Evolutionary conservation across 495 filamentous ascomycete species (phyloP), one percentile per base, ranked within the genome.

Genomic region (Patellaria atrata): DNA sequence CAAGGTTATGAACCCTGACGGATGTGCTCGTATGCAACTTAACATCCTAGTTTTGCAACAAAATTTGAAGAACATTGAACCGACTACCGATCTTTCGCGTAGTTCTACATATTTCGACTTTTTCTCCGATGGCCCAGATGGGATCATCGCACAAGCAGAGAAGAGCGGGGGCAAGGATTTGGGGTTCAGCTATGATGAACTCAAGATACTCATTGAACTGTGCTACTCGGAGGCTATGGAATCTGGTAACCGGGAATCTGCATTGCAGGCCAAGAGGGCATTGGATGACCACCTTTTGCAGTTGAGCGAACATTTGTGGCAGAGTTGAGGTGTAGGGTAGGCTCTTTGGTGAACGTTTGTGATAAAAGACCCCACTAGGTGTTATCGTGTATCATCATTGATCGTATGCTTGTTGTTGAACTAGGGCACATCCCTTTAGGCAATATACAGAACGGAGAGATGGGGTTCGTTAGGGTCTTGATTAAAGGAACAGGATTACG

Each of bases 21-120:
- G 91, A 11, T 81, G 75, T 42, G 67, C 72, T 14, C 69, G 83
- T 5, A 79, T 96, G 64, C 77, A 82, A 47, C 68, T 94, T 19
- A 91, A 96, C 50, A 82, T 96, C 28, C 64, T 92, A 6, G 89
- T 97, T 29, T 60, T 97, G 19, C 86, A 94, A 51, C 91, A 96
- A 46, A 93, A 93, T 44, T 67, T 97, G 33, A 91, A 86, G 57
- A 89, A 89, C 35, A 77, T 97, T 39, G 83, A 82, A 52, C 60
- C 55, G 29, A 39, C 6, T 12, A 45, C 38, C 3, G 67, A 71
- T 22, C 67, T 96, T 22, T 65, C 65, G 0, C 64, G 77, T 26
- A 79, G 80, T 7, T 71, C 73, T 6, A 70, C 70, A 26, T 96
- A 80, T 58, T 89, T 77, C 41, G 71, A 79, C 32, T 63, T 94